Evolutionary conservation across 129 eudicot species (phyloP), one percentile per base, ranked within the genome.

Genomic region (Glebionis coronaria): DNA sequence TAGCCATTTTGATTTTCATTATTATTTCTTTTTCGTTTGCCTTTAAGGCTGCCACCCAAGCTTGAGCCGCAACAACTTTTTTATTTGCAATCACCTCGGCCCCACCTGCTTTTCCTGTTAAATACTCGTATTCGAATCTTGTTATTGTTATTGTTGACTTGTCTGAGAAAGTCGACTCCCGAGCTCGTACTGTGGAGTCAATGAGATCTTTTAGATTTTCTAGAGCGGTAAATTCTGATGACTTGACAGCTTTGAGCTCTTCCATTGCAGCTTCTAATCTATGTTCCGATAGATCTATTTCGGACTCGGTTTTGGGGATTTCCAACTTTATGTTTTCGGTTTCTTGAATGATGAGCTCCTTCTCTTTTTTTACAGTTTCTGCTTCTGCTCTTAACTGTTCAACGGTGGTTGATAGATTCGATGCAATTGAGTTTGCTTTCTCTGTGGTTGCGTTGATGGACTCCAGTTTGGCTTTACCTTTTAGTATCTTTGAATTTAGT

Each of bases 41-140:
- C 76, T 82, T 84, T 18, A 92, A 31, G n/a, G 96, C 98, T 75
- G 82, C 91, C 9, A 80, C 70, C 96, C 95, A 93, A 13, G 95
- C 89, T 45, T 81, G 79, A 59, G 97, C 98, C 18, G 98, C 95
- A 44, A 77, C 90, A 54, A 93, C 91, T 60, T 93, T 93, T 72
- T 84, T 88, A 49, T 88, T 90, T 44, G 98, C 95, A 63, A 88
- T 71, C 49, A 75, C 90, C 58, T 72, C 81, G 4, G 92, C 98
- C 7, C 74, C 84, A 35, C 68, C 82, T 18, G 95, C 97, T 8
- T 81, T 79, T 69, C 79, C 82, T n/a, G 63, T 86, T 63, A 93
- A 77, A 62, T 93, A 93, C 72, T 86, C 84, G 11, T 88, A 86
- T 70, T 93, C 97, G 27, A 83, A 88, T 5, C 47, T 81, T 27